phyloP scores from a whole-genome alignment of 176 grass and related monocot species.

The Microstegium vimineum region DNA sequence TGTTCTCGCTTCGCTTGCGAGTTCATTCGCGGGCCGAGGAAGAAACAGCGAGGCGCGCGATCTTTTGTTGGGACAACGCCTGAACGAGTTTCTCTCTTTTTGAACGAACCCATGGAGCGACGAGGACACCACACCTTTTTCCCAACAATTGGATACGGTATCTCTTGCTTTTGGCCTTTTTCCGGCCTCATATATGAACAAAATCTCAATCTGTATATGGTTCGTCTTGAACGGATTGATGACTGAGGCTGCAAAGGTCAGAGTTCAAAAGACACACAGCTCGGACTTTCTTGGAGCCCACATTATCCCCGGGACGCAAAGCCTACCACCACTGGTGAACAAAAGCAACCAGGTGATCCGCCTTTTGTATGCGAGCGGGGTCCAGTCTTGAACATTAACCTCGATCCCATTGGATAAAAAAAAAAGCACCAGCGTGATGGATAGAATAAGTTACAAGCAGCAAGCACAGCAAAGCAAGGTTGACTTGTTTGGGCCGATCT shows the following conservation, averaged over 20 bases:
- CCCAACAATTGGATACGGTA: neutral
- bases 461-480: neutral
- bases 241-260: neutral
- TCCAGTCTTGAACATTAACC: neutral
- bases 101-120: too few species aligned
- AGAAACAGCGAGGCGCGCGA: too few species aligned
- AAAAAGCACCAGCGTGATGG: neutral
- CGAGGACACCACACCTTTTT: neutral
- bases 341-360: neutral
- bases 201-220: neutral
- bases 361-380: neutral
- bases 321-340: conserved; percentile 29
- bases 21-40: too few species aligned
- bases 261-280: neutral
- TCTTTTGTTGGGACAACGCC: too few species aligned
- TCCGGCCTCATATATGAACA: neutral
- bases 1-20: too few species aligned
- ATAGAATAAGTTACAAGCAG: neutral
- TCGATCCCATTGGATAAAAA: neutral
- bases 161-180: neutral
- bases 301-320: neutral
- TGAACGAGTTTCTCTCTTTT: too few species aligned
- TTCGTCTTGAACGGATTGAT: neutral
- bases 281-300: neutral
- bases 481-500: conserved; percentile 1